phyloP scores from a whole-genome alignment of 805 yeast species.

The Candida coleopterorum region DNA sequence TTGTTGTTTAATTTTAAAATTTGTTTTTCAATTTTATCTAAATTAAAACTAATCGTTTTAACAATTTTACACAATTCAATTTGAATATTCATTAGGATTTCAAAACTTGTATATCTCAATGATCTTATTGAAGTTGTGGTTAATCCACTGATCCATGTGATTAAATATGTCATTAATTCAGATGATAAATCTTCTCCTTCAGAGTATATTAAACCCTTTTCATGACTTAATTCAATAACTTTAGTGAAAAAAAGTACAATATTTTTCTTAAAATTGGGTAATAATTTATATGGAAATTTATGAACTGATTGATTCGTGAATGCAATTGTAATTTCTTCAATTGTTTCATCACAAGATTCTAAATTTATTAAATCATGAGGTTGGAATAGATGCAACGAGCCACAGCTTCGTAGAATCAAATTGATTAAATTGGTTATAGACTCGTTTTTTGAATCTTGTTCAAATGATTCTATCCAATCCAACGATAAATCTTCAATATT shows the following conservation, averaged over 20 bases:
- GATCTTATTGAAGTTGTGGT: constrained; percentile 68
- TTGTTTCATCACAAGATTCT: constrained; percentile 69
- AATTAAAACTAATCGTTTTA: constrained; percentile 26
- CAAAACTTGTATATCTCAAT: constrained; percentile 63
- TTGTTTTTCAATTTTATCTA: constrained; percentile 44
- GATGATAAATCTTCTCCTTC: constrained; percentile 28
- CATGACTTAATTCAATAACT: constrained; percentile 51
- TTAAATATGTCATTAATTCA: constrained; percentile 47
- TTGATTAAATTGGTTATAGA: constrained; percentile 65
- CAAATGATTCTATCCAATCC: constrained; percentile 34
- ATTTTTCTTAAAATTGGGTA: constrained; percentile 50
- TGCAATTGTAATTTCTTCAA: constrained; percentile 62
- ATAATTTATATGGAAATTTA: constrained; percentile 59
- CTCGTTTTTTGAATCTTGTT: constrained; percentile 17
- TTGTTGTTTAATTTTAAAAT: constrained; percentile 21
- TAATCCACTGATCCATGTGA: constrained; percentile 74
- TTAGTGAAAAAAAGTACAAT: constrained; percentile 52
- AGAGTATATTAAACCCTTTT: constrained; percentile 54
- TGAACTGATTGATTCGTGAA: constrained; percentile 59
- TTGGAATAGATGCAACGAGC: constrained; percentile 61
- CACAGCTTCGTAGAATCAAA: constrained; percentile 64
- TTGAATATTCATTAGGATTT: constrained; percentile 55
- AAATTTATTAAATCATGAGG: constrained; percentile 70
- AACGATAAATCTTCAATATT: constrained; percentile 30
- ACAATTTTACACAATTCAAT: constrained; percentile 52